These are phyloP conservation scores for Paraconiothyrium brasiliense DNA, from an alignment of 2,329 filamentous ascomycete genomes.

Conservation along the genomic window DNA sequence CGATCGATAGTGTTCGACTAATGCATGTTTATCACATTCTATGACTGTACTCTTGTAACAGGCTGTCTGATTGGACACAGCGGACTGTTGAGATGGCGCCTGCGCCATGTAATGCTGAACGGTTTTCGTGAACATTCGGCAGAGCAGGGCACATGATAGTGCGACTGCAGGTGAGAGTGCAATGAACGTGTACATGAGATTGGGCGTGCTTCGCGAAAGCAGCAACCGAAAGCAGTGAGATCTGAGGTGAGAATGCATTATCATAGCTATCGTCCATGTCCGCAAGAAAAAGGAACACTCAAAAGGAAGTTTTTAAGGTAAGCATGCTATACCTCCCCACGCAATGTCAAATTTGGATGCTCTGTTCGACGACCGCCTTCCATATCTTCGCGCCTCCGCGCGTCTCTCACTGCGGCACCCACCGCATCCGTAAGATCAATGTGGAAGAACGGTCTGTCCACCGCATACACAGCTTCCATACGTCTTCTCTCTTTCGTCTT, in stretches of 20 bases:
- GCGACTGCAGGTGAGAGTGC: too few species aligned
- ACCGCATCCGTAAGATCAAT: constrained; percentile 42
- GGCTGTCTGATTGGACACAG: too few species aligned
- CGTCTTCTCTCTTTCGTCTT: constrained; percentile 1
- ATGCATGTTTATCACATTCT: not conserved
- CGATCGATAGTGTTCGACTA: not conserved
- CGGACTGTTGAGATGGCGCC: too few species aligned
- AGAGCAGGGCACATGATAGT: too few species aligned
- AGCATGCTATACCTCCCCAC: not conserved
- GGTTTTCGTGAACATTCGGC: too few species aligned
- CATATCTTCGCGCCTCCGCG: constrained; percentile 26
- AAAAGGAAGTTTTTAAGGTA: too few species aligned
- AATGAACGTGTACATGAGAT: too few species aligned
- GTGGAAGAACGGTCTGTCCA: constrained; percentile 42
- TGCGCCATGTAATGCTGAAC: too few species aligned
- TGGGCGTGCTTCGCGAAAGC: too few species aligned
- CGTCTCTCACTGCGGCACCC: constrained; percentile 36
- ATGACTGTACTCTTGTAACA: not conserved
- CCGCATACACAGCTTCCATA: constrained; percentile 28
- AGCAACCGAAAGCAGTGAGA: too few species aligned
- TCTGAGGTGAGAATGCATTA: too few species aligned
- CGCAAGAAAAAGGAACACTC: too few species aligned
- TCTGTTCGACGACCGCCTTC: not conserved
- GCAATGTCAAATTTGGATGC: not conserved
- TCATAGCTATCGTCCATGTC: not conserved